Evolutionary conservation across 768 basidiomycete genomes (phyloP), one percentile per base, ranked within the genome.

Genomic region (Rhodotorula graminis): DNA sequence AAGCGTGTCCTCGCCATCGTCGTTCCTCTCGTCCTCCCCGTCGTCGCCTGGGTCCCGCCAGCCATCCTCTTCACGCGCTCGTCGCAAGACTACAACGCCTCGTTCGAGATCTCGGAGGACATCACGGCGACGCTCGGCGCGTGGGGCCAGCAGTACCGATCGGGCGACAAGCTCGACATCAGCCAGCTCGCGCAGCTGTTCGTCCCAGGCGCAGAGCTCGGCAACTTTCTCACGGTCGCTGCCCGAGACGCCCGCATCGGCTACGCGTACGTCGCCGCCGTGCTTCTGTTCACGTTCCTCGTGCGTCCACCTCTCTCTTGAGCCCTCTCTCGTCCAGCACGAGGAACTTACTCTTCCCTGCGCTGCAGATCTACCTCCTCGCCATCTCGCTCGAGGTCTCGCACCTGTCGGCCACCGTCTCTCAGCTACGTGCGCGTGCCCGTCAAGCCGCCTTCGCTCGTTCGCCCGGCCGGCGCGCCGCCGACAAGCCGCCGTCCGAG

Each of bases 351-450:
- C n/a, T n/a, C n/a, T n/a, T n/a, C n/a, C n/a, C n/a, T n/a, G n/a
- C 23, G 27, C 6, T 14, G 33, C 62, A 74, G 73, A 18, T 71
- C 46, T 75, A 75, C 63, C 25, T 71, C 27, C 21, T 58, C 42
- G 73, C 61, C 37, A 58, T 66, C 6, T 50, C 11, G 4, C 70
- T 66, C 58, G 70, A 72, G n/a, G 42, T 69, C 15, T 14, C 62
- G 1, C 69, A 70, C 18, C 61, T 74, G 27, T 5, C 19, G 19
- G 0, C 2, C 1, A 58, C 65, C 14, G 52, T 69, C 57, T 10
- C n/a, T 10, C 29, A 65, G 31, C 62, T 74, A 1, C 58, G 56
- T 19, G 46, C 31, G 0, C 46, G 62, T 21, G 52, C 62, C 4
- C n/a, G 55, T 9, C 29, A 33, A 21, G 55, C 31, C 14, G 55